A percentile compares a stretch with the other conserved stretches of the same genome.
phyloP scores from a whole-genome alignment of 768 basidiomycete genomes.

The Piloderma croceum region DNA sequence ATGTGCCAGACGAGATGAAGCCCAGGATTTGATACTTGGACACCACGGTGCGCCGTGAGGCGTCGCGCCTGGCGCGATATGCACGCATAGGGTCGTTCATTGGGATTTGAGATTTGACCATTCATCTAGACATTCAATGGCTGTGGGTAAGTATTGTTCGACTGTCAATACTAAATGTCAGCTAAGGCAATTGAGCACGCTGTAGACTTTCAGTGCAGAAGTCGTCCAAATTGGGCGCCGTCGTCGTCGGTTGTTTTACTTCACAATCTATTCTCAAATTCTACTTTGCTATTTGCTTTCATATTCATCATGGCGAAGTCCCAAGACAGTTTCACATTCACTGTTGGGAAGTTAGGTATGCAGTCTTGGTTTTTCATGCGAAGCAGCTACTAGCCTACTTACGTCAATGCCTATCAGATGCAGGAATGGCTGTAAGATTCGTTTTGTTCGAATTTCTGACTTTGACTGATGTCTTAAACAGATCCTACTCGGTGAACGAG shows the following conservation, averaged over 20 bases:
- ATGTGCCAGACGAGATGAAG: slow-evolving; percentile 97
- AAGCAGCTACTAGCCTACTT: slow-evolving; percentile 4
- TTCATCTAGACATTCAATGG: too few relatives aligned
- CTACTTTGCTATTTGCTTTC: too few relatives aligned
- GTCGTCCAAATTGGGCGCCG: too few relatives aligned
- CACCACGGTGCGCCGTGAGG: slow-evolving; percentile 56
- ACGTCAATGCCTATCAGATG: slow-evolving; percentile 48
- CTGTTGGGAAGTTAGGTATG: slow-evolving; percentile 91
- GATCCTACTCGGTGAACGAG: slow-evolving; percentile 90
- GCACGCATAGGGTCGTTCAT: slow-evolving; percentile 80
- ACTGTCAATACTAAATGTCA: too few relatives aligned
- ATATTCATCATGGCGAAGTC: too few relatives aligned
- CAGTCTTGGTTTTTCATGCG: slow-evolving; percentile 4
- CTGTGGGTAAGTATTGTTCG: too few relatives aligned
- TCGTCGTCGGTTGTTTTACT: too few relatives aligned
- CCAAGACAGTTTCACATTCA: slow-evolving; percentile 83
- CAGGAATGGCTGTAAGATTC: slow-evolving; percentile 80
- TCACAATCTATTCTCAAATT: too few relatives aligned
- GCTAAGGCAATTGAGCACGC: too few relatives aligned
- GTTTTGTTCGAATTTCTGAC: slow-evolving; percentile 3
- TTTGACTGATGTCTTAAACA: slow-evolving; percentile 25
- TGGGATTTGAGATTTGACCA: too few relatives aligned
- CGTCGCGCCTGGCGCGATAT: slow-evolving; percentile 78
- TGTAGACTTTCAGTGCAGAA: too few relatives aligned
- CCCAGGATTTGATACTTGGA: slow-evolving; percentile 90